These are phyloP conservation scores for Nannochloris sp. DNA, from an alignment of 139 green algal species.

Conservation along the genomic window DNA sequence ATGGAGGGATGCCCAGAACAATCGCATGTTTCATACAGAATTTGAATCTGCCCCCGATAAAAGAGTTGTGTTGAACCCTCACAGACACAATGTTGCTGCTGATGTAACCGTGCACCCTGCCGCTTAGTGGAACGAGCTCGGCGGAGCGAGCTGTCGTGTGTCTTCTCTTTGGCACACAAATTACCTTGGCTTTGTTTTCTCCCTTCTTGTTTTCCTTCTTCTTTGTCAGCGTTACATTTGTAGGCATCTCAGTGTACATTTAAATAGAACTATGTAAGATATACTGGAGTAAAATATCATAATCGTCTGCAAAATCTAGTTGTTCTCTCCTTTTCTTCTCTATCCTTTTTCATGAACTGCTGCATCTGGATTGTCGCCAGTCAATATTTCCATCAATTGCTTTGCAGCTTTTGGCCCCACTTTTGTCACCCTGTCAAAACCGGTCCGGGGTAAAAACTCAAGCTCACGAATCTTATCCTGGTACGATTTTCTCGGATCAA, in stretches of 20 bases:
- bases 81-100: neutral
- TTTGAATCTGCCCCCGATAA: neutral
- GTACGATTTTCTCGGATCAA: too few species aligned
- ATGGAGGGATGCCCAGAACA: neutral
- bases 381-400: conserved; percentile 20
- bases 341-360: neutral
- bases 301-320: neutral
- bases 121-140: too few species aligned
- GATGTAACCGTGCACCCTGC: too few species aligned
- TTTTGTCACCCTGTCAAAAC: conserved; percentile 9
- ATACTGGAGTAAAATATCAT: neutral
- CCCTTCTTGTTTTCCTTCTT: too few species aligned
- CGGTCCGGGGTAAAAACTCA: conserved; percentile 30
- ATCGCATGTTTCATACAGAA: neutral
- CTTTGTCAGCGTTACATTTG: too few species aligned
- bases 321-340: neutral
- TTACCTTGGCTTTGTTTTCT: too few species aligned
- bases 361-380: conserved; percentile 1
- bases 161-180: too few species aligned
- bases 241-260: too few species aligned
- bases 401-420: conserved; percentile 19
- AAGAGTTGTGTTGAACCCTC: neutral
- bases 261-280: too few species aligned
- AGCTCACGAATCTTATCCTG: conserved; percentile 41
- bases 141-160: too few species aligned